A percentile compares a stretch with the other conserved stretches of the same genome.
phyloP scores from a whole-genome alignment of 202 grass and related monocot genomes.

The Bolboschoenoplectus hybrid region DNA sequence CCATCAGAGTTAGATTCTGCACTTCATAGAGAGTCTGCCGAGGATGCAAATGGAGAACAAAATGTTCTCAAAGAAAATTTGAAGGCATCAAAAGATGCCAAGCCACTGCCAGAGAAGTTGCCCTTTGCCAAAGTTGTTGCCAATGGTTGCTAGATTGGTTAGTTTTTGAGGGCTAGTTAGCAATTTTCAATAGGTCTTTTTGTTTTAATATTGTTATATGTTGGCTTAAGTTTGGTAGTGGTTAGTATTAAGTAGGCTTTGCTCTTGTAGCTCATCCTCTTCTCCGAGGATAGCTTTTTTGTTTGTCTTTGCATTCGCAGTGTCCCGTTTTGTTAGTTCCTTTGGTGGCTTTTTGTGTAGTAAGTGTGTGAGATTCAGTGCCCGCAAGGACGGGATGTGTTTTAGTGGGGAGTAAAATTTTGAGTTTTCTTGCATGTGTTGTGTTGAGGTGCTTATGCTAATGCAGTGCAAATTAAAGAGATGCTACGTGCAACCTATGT shows the following conservation, averaged over 20 bases:
- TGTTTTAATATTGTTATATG: conserved; percentile 9
- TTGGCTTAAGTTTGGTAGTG: conserved; percentile 19
- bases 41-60: conserved; percentile 44
- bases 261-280: conserved; percentile 10
- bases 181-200: conserved; percentile 25
- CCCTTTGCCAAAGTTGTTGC: conserved; percentile 30
- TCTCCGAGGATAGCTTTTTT: conserved; percentile 15
- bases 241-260: background rate
- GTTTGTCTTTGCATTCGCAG: background rate
- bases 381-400: conserved; percentile 14
- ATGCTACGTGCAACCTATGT: background rate
- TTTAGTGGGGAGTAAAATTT: background rate
- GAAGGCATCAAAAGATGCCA: conserved; percentile 52
- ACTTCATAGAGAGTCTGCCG: conserved; percentile 34
- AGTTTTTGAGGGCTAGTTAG: conserved; percentile 16
- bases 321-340: background rate
- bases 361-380: conserved; percentile 12
- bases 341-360: conserved; percentile 9
- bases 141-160: conserved; percentile 48
- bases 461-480: background rate
- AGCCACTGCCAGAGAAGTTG: conserved; percentile 52
- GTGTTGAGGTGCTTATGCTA: conserved; percentile 9
- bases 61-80: conserved; percentile 55
- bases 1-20: conserved; percentile 23
- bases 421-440: background rate